Conservation (phyloP, 2,329 filamentous ascomycete genomes). For the Penicillium sp. region DNA sequence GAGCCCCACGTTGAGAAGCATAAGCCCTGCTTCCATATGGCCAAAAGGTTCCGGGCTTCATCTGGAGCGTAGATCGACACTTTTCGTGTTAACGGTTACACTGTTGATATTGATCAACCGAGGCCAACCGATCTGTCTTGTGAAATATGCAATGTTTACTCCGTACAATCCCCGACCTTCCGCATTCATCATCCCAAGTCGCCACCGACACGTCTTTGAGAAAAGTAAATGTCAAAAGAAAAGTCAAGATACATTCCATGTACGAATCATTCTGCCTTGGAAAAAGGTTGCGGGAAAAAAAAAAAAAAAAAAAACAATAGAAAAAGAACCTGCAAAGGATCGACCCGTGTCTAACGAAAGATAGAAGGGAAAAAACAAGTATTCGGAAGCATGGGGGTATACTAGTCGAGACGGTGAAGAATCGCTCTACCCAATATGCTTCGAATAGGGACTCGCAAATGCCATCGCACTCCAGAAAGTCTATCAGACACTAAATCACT, state of each 20-base stretch:
- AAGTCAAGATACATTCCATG: background rate
- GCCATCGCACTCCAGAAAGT: constrained; percentile 8
- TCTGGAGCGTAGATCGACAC: background rate
- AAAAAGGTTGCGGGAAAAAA: background rate
- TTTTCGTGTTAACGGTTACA: background rate
- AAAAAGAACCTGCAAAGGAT: background rate
- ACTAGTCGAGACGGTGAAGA: background rate
- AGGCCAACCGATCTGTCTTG: constrained; percentile 15
- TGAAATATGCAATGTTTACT: constrained; percentile 3
- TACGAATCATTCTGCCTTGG: constrained; percentile 7
- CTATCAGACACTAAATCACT: constrained; percentile 15
- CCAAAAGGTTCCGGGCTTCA: background rate
- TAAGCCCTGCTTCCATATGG: constrained; percentile 3
- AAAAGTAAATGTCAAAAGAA: background rate
- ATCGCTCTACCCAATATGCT: background rate
- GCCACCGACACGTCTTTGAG: constrained; percentile 6
- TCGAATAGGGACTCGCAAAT: constrained; percentile 4
- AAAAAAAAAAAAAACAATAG: background rate
- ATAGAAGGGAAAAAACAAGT: background rate
- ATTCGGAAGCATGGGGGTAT: background rate
- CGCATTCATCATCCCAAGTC: constrained; percentile 5
- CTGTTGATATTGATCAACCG: constrained; percentile 8
- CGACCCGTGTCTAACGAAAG: background rate
- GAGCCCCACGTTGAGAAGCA: constrained; percentile 22
- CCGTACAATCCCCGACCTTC: constrained; percentile 5